phyloP scores from a whole-genome alignment of 176 grass and related monocot species.

The Avena insularis region DNA sequence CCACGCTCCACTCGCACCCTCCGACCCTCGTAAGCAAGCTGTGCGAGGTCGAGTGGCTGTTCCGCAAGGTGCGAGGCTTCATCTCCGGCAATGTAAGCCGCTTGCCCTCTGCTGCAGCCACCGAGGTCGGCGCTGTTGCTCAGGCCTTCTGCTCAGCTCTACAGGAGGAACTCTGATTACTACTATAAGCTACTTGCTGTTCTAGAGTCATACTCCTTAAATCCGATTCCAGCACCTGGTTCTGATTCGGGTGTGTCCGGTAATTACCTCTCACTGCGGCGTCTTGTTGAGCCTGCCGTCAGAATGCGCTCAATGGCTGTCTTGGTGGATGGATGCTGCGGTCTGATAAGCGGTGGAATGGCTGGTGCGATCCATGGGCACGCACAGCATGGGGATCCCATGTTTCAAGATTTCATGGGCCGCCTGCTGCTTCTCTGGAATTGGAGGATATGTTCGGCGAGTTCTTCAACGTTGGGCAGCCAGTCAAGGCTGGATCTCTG shows the following conservation, averaged over 20 bases:
- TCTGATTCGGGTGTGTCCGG: conserved; percentile 66
- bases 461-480: conserved; percentile 84
- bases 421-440: conserved; percentile 61
- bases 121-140: conserved; percentile 72
- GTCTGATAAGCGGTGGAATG: conserved; percentile 83
- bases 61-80: conserved; percentile 80
- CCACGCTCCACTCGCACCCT: conserved; percentile 80
- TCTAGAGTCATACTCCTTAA: conserved; percentile 77
- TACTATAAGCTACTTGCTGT: conserved; percentile 85
- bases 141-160: conserved; percentile 94
- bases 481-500: conserved; percentile 86
- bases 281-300: conserved; percentile 71
- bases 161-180: conserved; percentile 78
- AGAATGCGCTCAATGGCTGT: conserved; percentile 92
- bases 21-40: conserved; percentile 83
- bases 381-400: conserved; percentile 84
- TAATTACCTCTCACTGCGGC: conserved; percentile 84
- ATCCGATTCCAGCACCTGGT: conserved; percentile 73
- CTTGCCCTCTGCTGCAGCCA: conserved; percentile 52
- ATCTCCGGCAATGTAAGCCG: conserved; percentile 65
- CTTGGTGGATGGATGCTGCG: conserved; percentile 68
- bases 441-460: conserved; percentile 85
- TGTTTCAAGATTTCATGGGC: conserved; percentile 90
- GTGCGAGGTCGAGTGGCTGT: conserved; percentile 91
- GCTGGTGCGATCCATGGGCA: conserved; percentile 79